Base-by-base conservation (phyloP, 2,329 filamentous ascomycete genomes). In the Hypoxylon sp. region DNA sequence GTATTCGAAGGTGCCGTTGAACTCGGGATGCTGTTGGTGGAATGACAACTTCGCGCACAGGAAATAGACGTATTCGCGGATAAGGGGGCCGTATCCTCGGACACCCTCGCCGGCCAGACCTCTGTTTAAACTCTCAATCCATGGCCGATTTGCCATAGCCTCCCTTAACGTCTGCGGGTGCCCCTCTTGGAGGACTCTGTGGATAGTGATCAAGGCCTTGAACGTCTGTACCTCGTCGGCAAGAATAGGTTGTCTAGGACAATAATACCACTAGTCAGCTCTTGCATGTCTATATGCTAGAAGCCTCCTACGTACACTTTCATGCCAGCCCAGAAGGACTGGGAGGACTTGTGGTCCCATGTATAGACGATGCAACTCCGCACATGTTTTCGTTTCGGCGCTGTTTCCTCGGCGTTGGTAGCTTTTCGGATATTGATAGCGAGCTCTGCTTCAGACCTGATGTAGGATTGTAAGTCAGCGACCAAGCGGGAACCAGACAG, bases 191-290 rank as follows among this genome's bases (percentile, higher is more conserved):
- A 99, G 85, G 55, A 99, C 95, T 79, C 98, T 97, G 83, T 99
- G 96, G 70, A 98, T 89, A 20, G 93, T 98, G 75, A 98, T 97
- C 65, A 99, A 87, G 49, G 96, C 94, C 80, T 99, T 99, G 86
- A 98, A 99, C 3, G 96, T 98, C 83, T 99, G 96, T 38, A 99
- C 91, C 82, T 99, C 96, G 78, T 99, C 96, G 79, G 96, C 95
- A 70, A 98, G 88, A 76, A 99, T 93, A n/a, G 96, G 96, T 82
- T 98, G 95, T 75, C 93, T 96, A 72, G 40, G 66, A 36, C 59
- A 46, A 65, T 59, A 58, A 65, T 59, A 58, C 52, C 22, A 22
- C 22, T 28, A 45, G 66, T 73, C 58, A 73, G 69, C 54, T 26
- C 51, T 32, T 38, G 32, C 36, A 44, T 52, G 16, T 40, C n/a